Evolutionary conservation across 305 asterid genomes (phyloP), one percentile per base, ranked within the genome.

Genomic region (Nicotiana rustica): DNA sequence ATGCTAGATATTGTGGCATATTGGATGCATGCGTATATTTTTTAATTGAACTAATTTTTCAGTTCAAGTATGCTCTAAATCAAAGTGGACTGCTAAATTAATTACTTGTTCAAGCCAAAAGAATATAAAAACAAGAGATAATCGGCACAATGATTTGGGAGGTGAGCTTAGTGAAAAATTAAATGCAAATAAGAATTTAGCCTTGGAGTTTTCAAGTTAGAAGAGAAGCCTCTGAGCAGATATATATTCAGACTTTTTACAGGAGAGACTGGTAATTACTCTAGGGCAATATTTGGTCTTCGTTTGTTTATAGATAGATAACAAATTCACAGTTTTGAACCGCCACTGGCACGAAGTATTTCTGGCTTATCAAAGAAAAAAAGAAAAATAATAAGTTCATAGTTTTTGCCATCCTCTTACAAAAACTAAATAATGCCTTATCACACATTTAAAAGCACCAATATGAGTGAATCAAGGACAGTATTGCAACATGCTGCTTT

Each of bases 181-280:
- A 5, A 31, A 31, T 66, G 75, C 76, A 67, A 35, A 35, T 67
- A 8, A 9, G 76, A 67, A 67, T 67, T 67, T 35, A 35, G 55
- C 25, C 25, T 15, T 67, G 55, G 29, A 3, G 3, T 67, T 31
- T 15, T 15, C 25, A 67, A 35, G 25, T 15, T 35, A 14, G 15
- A 35, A 67, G 52, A 67, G 73, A 67, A 67, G 14, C 71, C 75
- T 35, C 12, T 67, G 15, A 33, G 75, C 75, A 67, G 7, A 67
- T 33, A 8, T 67, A 41, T 67, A 47, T 33, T 14, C 52, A 67
- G 14, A 35, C 25, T 67, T 33, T 15, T 67, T 7, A 67, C 12
- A 67, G 52, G 76, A 35, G 76, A 15, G 25, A 15, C 15, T 21
- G 21, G 55, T 67, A 67, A 52, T 35, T 17, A 35, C 25, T 67